Conservation (phyloP, 257 asterid species). For the Cordia subcordata region DNA sequence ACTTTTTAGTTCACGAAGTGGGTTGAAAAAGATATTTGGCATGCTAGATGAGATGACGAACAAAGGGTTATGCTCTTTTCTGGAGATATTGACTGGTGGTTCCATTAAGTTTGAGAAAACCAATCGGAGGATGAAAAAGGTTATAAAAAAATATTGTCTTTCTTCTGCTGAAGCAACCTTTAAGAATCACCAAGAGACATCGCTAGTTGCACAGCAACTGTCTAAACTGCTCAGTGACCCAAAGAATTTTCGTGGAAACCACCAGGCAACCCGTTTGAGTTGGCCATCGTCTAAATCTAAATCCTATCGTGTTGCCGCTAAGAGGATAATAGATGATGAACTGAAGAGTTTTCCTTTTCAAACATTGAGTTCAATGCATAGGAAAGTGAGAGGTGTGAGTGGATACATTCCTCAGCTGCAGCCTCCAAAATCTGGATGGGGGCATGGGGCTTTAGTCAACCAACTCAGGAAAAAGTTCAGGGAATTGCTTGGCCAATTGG, state of each 20-base stretch:
- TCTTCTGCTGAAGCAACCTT: constrained; percentile 30
- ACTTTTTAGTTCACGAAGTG: constrained; percentile 20
- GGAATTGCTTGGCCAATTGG: constrained; percentile 41
- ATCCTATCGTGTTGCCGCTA: constrained; percentile 46
- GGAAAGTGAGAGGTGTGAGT: constrained; percentile 47
- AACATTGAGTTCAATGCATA: constrained; percentile 55
- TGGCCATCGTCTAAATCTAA: constrained; percentile 23
- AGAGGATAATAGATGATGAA: constrained; percentile 35
- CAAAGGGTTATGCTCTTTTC: constrained; percentile 47
- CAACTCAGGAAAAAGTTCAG: constrained; percentile 34
- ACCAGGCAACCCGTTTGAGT: no score
- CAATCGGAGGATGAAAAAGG: constrained; percentile 36
- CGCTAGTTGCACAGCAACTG: background rate
- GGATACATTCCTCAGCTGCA: constrained; percentile 38
- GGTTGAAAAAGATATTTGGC: constrained; percentile 27
- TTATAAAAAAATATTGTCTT: constrained; percentile 26
- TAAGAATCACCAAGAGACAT: constrained; percentile 27
- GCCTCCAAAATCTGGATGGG: constrained; percentile 7
- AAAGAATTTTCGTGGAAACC: no score
- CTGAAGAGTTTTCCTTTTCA: constrained; percentile 47
- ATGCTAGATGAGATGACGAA: constrained; percentile 62
- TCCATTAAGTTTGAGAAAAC: constrained; percentile 44
- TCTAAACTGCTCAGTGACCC: no score
- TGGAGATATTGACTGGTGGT: constrained; percentile 46
- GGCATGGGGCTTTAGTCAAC: constrained; percentile 15